Evolutionary conservation across 306 rosid genomes (phyloP).

Genomic region (Cucurbita moschata): DNA sequence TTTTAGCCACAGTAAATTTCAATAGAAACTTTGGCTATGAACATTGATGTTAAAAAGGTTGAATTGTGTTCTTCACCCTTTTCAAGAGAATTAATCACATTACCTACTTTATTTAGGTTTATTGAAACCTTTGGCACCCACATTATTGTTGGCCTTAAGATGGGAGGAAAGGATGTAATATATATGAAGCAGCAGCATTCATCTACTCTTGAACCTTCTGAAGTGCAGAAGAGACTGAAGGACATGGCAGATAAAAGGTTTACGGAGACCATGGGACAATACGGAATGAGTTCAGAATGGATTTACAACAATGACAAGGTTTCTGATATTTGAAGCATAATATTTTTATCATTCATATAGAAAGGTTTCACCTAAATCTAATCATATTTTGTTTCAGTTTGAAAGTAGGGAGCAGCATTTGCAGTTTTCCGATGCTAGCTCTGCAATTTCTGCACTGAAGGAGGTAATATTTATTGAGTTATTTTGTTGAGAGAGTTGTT

Average conservation of each 20-base stretch:
- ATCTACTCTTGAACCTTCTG: slow-evolving; percentile 76
- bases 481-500: not conserved
- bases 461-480: slow-evolving; percentile 35
- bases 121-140: slow-evolving; percentile 89
- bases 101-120: slow-evolving; percentile 35
- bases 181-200: slow-evolving; percentile 93
- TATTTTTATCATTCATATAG: not conserved
- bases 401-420: slow-evolving; percentile 71
- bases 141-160: slow-evolving; percentile 83
- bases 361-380: not conserved
- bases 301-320: slow-evolving; percentile 58
- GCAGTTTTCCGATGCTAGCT: slow-evolving; percentile 59
- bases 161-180: slow-evolving; percentile 97
- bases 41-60: not conserved
- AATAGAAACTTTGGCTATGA: not conserved
- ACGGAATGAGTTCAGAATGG: slow-evolving; percentile 43
- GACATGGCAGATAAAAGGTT: slow-evolving; percentile 85
- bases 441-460: slow-evolving; percentile 71
- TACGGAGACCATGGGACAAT: slow-evolving; percentile 45
- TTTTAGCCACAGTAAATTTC: not conserved
- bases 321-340: not conserved
- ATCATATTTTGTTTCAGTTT: slow-evolving; percentile 33
- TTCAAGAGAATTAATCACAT: not conserved
- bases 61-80: not conserved
- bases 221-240: slow-evolving; percentile 77